phyloP scores from a whole-genome alignment of 306 rosid genomes.

The Quercus glauca region DNA sequence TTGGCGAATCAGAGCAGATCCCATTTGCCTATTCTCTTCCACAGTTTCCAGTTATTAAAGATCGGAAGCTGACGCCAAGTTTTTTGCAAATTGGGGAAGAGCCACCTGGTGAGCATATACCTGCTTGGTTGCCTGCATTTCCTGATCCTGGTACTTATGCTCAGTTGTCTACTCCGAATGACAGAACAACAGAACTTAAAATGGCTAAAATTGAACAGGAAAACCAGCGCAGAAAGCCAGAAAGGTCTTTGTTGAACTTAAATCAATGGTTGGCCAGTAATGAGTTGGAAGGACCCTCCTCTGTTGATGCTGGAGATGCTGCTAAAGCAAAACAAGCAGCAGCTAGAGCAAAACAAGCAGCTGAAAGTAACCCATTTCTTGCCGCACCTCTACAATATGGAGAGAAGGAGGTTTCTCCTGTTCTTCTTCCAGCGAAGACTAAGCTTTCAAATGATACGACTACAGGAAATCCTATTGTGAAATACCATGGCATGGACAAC shows the following conservation, averaged over 20 bases:
- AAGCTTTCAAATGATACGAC: conserved; percentile 41
- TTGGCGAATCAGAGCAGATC: conserved; percentile 35
- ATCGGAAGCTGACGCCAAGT: conserved; percentile 49
- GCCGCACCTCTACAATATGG: conserved; percentile 66
- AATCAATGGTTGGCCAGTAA: conserved; percentile 46
- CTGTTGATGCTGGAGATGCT: conserved; percentile 37
- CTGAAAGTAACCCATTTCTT: conserved; percentile 69
- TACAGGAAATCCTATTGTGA: conserved; percentile 29
- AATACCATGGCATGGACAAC: conserved; percentile 39
- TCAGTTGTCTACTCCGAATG: conserved; percentile 27
- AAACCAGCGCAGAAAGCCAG: conserved; percentile 46
- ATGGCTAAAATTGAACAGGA: conserved; percentile 41
- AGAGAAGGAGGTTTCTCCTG: conserved; percentile 65
- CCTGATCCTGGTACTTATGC: conserved; percentile 56
- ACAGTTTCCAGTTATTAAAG: conserved; percentile 62
- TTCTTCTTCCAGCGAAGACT: conserved; percentile 57
- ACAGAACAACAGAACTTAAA: conserved; percentile 35
- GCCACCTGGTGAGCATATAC: conserved; percentile 70
- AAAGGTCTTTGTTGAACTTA: conserved; percentile 38
- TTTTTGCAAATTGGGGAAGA: conserved; percentile 56
- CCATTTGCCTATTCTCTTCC: conserved; percentile 61
- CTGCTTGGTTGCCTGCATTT: conserved; percentile 82
- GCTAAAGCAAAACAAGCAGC: conserved; percentile 47
- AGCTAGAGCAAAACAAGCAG: conserved; percentile 46
- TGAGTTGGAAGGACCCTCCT: conserved; percentile 45